These are phyloP conservation scores for Geum urbanum DNA, from an alignment of 306 rosid genomes.

Conservation along the genomic window DNA sequence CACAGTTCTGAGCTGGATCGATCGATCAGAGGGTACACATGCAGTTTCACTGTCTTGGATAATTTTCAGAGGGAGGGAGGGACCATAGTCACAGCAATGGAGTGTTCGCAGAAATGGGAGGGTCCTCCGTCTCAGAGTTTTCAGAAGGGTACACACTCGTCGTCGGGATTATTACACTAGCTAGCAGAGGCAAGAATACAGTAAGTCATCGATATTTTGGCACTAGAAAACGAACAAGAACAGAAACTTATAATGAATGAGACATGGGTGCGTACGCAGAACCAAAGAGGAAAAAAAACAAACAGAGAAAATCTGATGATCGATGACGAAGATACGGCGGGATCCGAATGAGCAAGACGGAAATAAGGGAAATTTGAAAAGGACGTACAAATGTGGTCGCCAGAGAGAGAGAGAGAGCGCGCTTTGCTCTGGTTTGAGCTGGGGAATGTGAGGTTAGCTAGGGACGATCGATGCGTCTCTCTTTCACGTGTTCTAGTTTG, in stretches of 20 bases:
- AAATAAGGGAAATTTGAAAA: constrained; percentile 21
- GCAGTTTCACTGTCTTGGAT: not conserved
- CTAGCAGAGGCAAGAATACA: not conserved
- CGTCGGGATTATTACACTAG: not conserved
- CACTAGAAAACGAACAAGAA: constrained; percentile 5
- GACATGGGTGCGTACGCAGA: constrained; percentile 6
- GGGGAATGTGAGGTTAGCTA: constrained; percentile 5
- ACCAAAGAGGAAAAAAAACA: not conserved
- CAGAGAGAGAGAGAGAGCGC: constrained; percentile 11
- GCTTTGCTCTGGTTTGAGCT: not conserved
- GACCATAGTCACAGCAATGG: not conserved
- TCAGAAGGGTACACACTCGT: not conserved
- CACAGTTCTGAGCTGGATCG: no score
- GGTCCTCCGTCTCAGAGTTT: constrained; percentile 9
- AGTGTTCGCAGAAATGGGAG: not conserved
- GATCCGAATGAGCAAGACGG: not conserved
- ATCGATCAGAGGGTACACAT: not conserved
- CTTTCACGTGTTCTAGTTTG: constrained; percentile 31
- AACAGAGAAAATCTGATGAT: not conserved
- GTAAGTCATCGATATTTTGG: not conserved
- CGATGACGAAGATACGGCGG: not conserved
- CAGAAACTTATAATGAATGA: constrained; percentile 3
- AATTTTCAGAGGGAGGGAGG: not conserved
- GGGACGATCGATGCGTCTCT: constrained; percentile 24
- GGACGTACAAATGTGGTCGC: constrained; percentile 20